Percentiles rank a stretch among this genome's conserved stretches.
These are phyloP conservation scores for Babesia microti DNA, from an alignment of 169 alveolate species.

Conservation along the genomic window DNA sequence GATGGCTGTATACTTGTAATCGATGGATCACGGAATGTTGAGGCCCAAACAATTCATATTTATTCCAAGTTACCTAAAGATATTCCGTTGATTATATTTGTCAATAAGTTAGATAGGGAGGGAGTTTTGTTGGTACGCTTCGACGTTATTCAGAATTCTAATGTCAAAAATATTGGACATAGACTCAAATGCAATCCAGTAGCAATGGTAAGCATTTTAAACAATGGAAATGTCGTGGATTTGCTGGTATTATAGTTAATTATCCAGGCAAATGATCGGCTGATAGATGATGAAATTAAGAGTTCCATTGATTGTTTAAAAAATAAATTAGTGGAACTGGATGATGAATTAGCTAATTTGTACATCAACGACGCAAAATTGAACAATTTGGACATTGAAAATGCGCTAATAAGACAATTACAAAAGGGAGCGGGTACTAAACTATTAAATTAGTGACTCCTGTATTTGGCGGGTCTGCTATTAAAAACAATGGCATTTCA, in stretches of 20 bases:
- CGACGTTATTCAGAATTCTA: too few relatives aligned
- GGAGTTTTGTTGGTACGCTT: constrained; percentile 14
- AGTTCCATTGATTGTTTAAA: constrained; percentile 3
- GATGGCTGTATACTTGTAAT: constrained; percentile 80
- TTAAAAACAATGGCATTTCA: constrained; percentile 14
- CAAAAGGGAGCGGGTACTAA: constrained; percentile 3
- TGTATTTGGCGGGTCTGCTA: constrained; percentile 30
- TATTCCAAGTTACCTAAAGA: constrained; percentile 70
- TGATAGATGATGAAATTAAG: not conserved
- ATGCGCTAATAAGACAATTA: not conserved
- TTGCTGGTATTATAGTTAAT: not conserved
- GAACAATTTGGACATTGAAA: not conserved
- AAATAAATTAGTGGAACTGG: constrained; percentile 6
- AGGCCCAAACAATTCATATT: constrained; percentile 72
- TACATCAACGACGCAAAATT: constrained; percentile 9
- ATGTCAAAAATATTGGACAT: constrained; percentile 7
- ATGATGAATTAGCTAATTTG: constrained; percentile 7
- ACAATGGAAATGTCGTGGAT: not conserved
- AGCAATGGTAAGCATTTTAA: too few relatives aligned
- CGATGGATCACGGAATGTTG: constrained; percentile 76
- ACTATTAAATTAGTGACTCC: constrained; percentile 4
- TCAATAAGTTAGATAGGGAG: constrained; percentile 74
- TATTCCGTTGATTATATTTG: constrained; percentile 73
- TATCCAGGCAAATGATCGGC: not conserved
- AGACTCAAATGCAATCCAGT: constrained; percentile 6